A percentile compares a stretch with the other conserved stretches of the same genome.
Evolutionary conservation across 371 early-diverging fungal genomes (phyloP).

Genomic region (Capniomyces stellatus): DNA sequence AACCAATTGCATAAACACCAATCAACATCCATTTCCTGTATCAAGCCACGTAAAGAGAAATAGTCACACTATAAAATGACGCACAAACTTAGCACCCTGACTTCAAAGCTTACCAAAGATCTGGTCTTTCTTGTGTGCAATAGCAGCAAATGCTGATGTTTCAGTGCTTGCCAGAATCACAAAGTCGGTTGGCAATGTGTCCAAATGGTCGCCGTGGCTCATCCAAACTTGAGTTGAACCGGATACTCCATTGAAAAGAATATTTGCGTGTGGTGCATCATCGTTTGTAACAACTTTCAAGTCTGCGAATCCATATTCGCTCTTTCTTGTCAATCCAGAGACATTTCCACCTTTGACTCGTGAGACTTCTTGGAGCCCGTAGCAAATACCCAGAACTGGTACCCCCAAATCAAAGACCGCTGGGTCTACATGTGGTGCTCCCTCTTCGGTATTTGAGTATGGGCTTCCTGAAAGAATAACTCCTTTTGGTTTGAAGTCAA

Average conservation of each 20-base stretch:
- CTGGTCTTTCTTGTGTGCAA: conserved; percentile 52
- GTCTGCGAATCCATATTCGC: conserved; percentile 88
- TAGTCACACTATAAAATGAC: too few species aligned
- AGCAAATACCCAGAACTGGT: conserved; percentile 94
- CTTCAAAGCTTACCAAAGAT: too few species aligned
- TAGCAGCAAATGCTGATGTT: conserved; percentile 79
- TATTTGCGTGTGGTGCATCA: conserved; percentile 37
- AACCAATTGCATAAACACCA: too few species aligned
- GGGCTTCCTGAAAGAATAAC: conserved; percentile 91
- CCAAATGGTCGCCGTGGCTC: conserved; percentile 93
- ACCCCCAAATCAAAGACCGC: conserved; percentile 74
- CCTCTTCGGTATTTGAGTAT: conserved; percentile 86
- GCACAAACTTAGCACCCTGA: too few species aligned
- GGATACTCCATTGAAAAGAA: conserved; percentile 60
- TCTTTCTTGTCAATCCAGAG: conserved; percentile 58
- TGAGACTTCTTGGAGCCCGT: conserved; percentile 90
- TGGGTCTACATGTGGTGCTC: conserved; percentile 87
- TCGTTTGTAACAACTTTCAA: conserved; percentile 42
- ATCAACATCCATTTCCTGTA: too few species aligned
- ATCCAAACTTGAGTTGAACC: conserved; percentile 78
- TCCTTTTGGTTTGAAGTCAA: conserved; percentile 82
- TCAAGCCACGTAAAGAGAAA: too few species aligned
- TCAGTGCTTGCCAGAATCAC: conserved; percentile 62
- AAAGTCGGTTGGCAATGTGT: conserved; percentile 65
- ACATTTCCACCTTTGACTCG: conserved; percentile 55